Evolutionary conservation across 495 filamentous ascomycete species (phyloP), one percentile per base, ranked within the genome.

Genomic region (Poronia punctata): DNA sequence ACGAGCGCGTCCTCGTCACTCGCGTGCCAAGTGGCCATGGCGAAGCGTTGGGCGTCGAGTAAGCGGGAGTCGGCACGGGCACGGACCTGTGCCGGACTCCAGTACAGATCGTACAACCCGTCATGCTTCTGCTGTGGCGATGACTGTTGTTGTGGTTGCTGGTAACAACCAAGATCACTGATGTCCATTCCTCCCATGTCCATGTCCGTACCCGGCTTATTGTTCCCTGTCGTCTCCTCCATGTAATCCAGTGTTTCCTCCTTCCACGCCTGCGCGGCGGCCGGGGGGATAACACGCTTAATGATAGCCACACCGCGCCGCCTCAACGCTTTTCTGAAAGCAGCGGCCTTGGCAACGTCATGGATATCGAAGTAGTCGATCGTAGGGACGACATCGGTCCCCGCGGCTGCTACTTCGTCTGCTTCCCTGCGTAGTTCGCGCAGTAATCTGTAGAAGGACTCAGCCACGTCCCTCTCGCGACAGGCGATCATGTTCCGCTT

Each of bases 91-190:
- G 76, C 66, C 7, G 80, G 78, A 3, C 82, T 80, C 88, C 88
- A 95, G 61, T 89, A 95, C 1, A 93, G 62, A 45, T 92, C 85
- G 49, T 78, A 86, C 0, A 90, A 81, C 20, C 83, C 75, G 0
- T 84, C 80, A 56, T 59, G 37, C 29, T 56, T 24, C 39, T 60
- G 23, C 47, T 64, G 55, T n/a, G n/a, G n/a, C n/a, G n/a, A n/a
- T n/a, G n/a, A n/a, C n/a, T n/a, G n/a, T n/a, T n/a, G n/a, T n/a
- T n/a, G n/a, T n/a, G n/a, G n/a, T n/a, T n/a, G n/a, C n/a, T n/a
- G n/a, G n/a, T n/a, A n/a, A n/a, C n/a, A n/a, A n/a, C n/a, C n/a
- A n/a, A n/a, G n/a, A n/a, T n/a, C n/a, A n/a, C n/a, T n/a, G n/a
- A n/a, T n/a, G n/a, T n/a, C n/a, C n/a, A n/a, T n/a, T n/a, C n/a